Percentiles rank a stretch among this genome's conserved stretches.
phyloP scores from a whole-genome alignment of 2,329 filamentous ascomycete species.

The Anthostomella pinea region DNA sequence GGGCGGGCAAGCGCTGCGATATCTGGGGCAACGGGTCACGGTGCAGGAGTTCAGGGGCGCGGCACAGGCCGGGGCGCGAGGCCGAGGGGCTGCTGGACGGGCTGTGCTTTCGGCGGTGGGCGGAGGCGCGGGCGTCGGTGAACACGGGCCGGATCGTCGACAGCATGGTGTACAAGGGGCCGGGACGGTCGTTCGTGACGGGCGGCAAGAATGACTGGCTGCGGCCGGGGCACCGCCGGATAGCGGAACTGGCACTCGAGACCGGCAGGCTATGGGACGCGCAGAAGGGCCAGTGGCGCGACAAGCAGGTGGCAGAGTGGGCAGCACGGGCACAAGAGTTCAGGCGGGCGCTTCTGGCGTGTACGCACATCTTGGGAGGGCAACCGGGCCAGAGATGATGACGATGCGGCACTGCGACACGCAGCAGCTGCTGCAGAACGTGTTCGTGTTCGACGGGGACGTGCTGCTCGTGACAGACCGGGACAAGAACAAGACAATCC shows the following conservation, averaged over 20 bases:
- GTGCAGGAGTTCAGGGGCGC: background rate
- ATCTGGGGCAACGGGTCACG: background rate
- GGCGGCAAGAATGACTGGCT: background rate
- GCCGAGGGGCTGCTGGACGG: background rate
- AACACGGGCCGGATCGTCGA: background rate
- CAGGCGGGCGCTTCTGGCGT: background rate
- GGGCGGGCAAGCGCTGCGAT: background rate
- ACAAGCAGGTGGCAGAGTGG: background rate
- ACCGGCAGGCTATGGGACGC: background rate
- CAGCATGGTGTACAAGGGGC: background rate
- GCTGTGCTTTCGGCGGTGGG: background rate
- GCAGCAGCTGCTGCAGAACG: background rate
- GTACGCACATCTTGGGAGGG: background rate
- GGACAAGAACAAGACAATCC: slow-evolving; percentile 3
- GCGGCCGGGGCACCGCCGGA: too few species aligned
- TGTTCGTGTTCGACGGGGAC: background rate
- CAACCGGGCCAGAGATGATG: background rate
- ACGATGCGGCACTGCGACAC: background rate
- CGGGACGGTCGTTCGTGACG: background rate
- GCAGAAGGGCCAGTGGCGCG: background rate
- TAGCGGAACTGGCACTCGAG: background rate
- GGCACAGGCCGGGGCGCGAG: background rate
- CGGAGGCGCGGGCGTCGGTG: background rate
- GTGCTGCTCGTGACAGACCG: too few species aligned
- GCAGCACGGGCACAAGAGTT: too few species aligned